These are phyloP conservation scores for Podila epigama DNA, from an alignment of 192 early-diverging fungal species.

Conservation along the genomic window DNA sequence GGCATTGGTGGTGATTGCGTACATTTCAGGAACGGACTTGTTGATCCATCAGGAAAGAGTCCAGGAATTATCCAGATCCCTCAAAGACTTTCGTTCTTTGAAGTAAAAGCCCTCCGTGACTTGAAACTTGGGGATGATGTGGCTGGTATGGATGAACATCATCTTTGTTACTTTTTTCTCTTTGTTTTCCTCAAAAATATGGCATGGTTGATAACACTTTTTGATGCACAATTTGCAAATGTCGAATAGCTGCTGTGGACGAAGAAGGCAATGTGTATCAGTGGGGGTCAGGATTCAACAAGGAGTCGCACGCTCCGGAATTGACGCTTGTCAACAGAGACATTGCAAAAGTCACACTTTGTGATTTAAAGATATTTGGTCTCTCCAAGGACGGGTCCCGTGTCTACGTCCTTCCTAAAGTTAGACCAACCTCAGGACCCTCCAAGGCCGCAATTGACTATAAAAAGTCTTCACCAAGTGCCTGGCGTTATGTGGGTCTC, in stretches of 20 bases:
- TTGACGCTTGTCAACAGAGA: slow-evolving; percentile 40
- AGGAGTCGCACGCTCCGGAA: slow-evolving; percentile 27
- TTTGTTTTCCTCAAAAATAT: not conserved
- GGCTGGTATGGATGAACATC: slow-evolving; percentile 21
- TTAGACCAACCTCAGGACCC: slow-evolving; percentile 23
- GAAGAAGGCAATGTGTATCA: slow-evolving; percentile 51
- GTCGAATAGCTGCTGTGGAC: slow-evolving; percentile 50
- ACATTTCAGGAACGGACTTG: slow-evolving; percentile 10
- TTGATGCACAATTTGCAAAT: not conserved
- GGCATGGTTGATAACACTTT: not conserved
- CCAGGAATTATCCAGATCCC: slow-evolving; percentile 40
- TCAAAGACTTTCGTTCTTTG: slow-evolving; percentile 20
- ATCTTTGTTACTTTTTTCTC: not conserved
- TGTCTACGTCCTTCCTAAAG: slow-evolving; percentile 40
- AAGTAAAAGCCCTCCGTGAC: slow-evolving; percentile 34
- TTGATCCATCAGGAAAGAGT: slow-evolving; percentile 40
- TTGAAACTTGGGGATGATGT: slow-evolving; percentile 40
- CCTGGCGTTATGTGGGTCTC: slow-evolving; percentile 34
- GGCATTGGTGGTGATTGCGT: not conserved
- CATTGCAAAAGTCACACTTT: slow-evolving; percentile 33
- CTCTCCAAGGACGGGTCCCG: slow-evolving; percentile 30
- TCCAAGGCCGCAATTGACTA: slow-evolving; percentile 36
- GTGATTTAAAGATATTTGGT: slow-evolving; percentile 26
- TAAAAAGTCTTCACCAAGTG: slow-evolving; percentile 6
- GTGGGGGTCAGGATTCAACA: slow-evolving; percentile 48